Conservation (phyloP, 2,329 filamentous ascomycete species). For the Didymellaceae sp. region DNA sequence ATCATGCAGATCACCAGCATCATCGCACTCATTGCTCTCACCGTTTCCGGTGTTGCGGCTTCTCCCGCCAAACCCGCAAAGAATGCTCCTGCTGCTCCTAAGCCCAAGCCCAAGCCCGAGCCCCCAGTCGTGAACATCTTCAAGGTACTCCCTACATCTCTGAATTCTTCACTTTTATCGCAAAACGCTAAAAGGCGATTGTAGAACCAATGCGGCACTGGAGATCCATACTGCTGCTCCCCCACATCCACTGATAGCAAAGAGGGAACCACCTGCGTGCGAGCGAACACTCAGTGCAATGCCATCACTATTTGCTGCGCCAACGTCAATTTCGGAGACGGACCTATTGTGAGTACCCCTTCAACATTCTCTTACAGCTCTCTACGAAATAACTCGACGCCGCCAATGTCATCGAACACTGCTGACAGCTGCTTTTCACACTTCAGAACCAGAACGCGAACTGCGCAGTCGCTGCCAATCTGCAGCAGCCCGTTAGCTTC, state of each 20-base stretch:
- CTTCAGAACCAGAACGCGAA: too few relatives aligned
- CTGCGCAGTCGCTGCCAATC: too few relatives aligned
- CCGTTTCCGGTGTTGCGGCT: neutral
- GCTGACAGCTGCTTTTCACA: too few relatives aligned
- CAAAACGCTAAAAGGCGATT: too few relatives aligned
- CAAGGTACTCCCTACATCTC: neutral
- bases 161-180: neutral
- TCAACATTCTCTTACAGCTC: too few relatives aligned
- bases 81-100: neutral
- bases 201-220: neutral
- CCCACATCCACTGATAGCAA: neutral
- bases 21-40: neutral
- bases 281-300: neutral
- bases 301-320: neutral
- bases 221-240: neutral
- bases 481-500: too few relatives aligned
- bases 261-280: neutral
- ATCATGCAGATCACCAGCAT: slow-evolving; percentile 2
- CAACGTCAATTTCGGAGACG: neutral
- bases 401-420: too few relatives aligned
- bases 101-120: neutral
- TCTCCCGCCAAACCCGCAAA: neutral
- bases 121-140: neutral
- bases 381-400: too few relatives aligned
- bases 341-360: neutral